Evolutionary conservation across 2,329 filamentous ascomycete species (phyloP).

Genomic region (Claviceps humidiphila): DNA sequence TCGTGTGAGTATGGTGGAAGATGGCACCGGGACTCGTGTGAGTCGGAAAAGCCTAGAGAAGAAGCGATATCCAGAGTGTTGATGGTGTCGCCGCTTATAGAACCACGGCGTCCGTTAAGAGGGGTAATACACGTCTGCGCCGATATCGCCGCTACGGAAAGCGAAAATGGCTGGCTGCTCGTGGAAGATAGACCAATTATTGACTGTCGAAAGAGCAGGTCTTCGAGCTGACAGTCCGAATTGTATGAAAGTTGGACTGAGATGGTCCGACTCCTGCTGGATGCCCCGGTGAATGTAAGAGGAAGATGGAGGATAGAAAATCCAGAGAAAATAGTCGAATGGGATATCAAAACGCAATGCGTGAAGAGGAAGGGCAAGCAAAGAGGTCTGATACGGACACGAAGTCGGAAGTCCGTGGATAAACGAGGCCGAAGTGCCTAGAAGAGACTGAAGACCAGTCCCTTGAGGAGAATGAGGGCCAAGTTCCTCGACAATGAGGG

Average conservation of each 20-base stretch:
- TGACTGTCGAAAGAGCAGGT: constrained; percentile 29
- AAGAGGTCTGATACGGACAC: neutral
- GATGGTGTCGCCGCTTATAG: constrained; percentile 30
- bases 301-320: neutral
- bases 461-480: neutral
- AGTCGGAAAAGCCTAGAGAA: constrained; percentile 65
- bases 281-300: neutral
- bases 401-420: too few species aligned
- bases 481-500: neutral
- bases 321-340: too few species aligned
- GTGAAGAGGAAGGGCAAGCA: neutral
- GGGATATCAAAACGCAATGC: neutral
- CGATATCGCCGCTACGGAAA: constrained; percentile 15
- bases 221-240: constrained; percentile 15
- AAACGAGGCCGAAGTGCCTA: too few species aligned
- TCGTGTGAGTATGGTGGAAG: constrained; percentile 17
- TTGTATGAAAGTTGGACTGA: constrained; percentile 5
- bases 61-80: constrained; percentile 85
- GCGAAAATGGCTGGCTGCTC: constrained; percentile 23
- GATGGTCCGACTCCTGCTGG: neutral
- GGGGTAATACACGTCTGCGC: constrained; percentile 16
- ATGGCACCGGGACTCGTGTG: constrained; percentile 52
- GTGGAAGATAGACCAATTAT: constrained; percentile 27
- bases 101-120: constrained; percentile 15
- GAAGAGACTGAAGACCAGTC: too few species aligned